Evolutionary conservation across 1,284 basidiomycete genomes (phyloP).

Genomic region (Xerocomus amazonicus): DNA sequence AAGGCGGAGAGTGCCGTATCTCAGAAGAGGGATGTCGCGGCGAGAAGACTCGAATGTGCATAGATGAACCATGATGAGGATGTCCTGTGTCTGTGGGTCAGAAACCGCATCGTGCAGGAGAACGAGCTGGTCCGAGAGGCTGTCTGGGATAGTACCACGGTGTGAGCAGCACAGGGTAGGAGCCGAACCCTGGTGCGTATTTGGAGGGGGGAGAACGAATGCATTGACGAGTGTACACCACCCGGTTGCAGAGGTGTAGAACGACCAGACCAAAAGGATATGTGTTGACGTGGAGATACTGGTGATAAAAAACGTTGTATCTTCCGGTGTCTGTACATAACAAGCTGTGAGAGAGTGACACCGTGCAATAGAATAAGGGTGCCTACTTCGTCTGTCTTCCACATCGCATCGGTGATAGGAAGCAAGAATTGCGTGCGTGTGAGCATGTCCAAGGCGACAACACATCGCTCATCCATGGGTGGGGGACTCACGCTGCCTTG

Average conservation of each 20-base stretch:
- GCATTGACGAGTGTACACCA: constrained; percentile 17
- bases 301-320: not conserved
- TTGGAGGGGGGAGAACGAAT: constrained; percentile 7
- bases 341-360: not conserved
- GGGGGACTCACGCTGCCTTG: not conserved
- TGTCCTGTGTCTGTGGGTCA: not conserved
- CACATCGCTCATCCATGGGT: not conserved
- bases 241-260: constrained; percentile 1
- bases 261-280: constrained; percentile 11
- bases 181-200: not conserved
- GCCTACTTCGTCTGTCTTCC: constrained; percentile 2
- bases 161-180: not conserved
- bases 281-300: constrained; percentile 23
- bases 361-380: too few relatives aligned
- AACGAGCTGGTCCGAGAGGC: not conserved
- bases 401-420: not conserved
- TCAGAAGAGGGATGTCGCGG: not conserved
- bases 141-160: not conserved
- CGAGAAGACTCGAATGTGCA: not conserved
- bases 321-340: not conserved
- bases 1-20: constrained; percentile 14
- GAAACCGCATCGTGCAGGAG: not conserved
- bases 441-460: constrained; percentile 17
- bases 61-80: not conserved
- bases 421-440: constrained; percentile 4